Evolutionary conservation across 2,329 filamentous ascomycete species (phyloP).

Genomic region (Cephalotrichum gorgonifer): DNA sequence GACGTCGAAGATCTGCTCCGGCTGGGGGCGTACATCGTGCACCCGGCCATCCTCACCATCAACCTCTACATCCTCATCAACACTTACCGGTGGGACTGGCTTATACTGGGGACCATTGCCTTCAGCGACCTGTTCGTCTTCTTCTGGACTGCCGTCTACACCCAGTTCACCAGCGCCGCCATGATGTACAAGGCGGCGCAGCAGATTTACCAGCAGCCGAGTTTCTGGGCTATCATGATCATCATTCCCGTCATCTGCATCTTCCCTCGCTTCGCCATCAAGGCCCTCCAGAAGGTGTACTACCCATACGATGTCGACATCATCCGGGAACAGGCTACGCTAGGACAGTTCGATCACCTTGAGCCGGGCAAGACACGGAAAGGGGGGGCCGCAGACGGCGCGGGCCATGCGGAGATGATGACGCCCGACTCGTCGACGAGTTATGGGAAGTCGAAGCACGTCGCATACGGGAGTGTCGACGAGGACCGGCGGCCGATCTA

Average conservation of each 20-base stretch:
- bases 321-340: conserved; percentile 79
- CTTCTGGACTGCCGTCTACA: conserved; percentile 90
- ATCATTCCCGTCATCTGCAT: conserved; percentile 74
- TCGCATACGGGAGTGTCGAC: conserved; percentile 55
- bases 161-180: conserved; percentile 34
- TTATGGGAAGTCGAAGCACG: conserved; percentile 37
- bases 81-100: conserved; percentile 96
- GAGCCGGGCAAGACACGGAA: conserved; percentile 27
- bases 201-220: conserved; percentile 69
- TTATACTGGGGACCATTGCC: conserved; percentile 71
- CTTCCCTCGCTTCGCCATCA: conserved; percentile 77
- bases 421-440: conserved; percentile 32
- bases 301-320: conserved; percentile 91
- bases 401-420: conserved; percentile 14
- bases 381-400: conserved; percentile 19
- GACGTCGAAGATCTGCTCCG: conserved; percentile 70
- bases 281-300: conserved; percentile 87
- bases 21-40: conserved; percentile 79
- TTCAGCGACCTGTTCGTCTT: conserved; percentile 84
- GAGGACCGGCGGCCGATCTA: conserved; percentile 92
- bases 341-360: conserved; percentile 73
- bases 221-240: conserved; percentile 79
- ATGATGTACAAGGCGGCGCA: conserved; percentile 65
- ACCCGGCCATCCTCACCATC: conserved; percentile 75
- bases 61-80: conserved; percentile 95